These are phyloP conservation scores for Alternaria gansuensis DNA, from an alignment of 2,329 filamentous ascomycete species.

Conservation along the genomic window DNA sequence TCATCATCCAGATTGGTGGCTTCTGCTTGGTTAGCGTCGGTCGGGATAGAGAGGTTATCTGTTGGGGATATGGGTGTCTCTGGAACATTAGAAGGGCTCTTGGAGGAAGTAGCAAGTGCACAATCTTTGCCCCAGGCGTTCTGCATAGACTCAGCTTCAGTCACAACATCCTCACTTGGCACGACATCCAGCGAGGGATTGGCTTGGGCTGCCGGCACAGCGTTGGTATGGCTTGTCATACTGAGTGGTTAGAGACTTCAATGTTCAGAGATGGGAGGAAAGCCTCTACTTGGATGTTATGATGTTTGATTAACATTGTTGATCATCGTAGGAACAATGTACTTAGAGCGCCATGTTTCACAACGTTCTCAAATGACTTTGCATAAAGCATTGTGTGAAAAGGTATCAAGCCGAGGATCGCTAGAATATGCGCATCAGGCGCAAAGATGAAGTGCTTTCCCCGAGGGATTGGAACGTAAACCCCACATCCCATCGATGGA, in stretches of 20 bases:
- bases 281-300: background rate
- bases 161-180: background rate
- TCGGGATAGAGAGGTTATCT: background rate
- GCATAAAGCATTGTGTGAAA: background rate
- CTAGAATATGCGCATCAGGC: background rate
- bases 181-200: background rate
- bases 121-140: constrained; percentile 1
- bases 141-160: background rate
- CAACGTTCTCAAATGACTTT: background rate
- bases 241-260: background rate
- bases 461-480: constrained; percentile 13
- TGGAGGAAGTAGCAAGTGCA: background rate
- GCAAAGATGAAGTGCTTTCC: constrained; percentile 7
- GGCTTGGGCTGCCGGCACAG: background rate
- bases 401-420: background rate
- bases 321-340: constrained; percentile 6
- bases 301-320: background rate
- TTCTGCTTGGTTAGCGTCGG: background rate
- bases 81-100: background rate
- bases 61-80: background rate
- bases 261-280: background rate
- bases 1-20: constrained; percentile 13
- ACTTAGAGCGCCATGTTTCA: background rate
- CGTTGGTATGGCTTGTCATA: background rate
- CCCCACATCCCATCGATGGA: constrained; percentile 23